A percentile compares a stretch with the other conserved stretches of the same genome.
These are phyloP conservation scores for Solanum commersonii DNA, from an alignment of 257 asterid genomes.

Conservation along the genomic window DNA sequence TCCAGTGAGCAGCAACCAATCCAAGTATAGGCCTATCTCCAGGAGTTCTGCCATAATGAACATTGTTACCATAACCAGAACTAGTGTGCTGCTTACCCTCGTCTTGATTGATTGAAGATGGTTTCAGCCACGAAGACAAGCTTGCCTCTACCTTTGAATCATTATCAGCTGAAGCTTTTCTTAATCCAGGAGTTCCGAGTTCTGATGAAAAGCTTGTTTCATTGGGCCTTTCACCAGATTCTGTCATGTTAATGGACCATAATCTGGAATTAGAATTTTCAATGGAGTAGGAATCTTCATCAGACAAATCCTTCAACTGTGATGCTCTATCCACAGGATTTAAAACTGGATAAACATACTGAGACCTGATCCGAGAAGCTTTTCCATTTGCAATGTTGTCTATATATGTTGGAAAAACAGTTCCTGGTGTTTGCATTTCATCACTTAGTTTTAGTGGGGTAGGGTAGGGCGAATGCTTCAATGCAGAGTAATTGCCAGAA, in stretches of 20 bases:
- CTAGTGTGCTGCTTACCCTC: conserved; percentile 9
- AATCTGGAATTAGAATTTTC: conserved; percentile 11
- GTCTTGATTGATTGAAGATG: conserved; percentile 24
- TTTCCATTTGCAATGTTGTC: conserved; percentile 36
- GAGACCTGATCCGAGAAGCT: conserved; percentile 49
- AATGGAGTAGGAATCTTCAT: conserved; percentile 24
- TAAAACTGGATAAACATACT: conserved; percentile 42
- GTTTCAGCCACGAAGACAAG: conserved; percentile 55
- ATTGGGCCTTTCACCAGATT: conserved; percentile 11
- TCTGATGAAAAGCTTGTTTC: conserved; percentile 16
- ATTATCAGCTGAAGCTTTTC: conserved; percentile 21
- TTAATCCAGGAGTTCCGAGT: not conserved
- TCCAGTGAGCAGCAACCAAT: conserved; percentile 93
- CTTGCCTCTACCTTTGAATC: conserved; percentile 35
- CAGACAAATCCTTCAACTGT: conserved; percentile 31
- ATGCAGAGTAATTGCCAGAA: conserved; percentile 7
- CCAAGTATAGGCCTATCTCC: conserved; percentile 90
- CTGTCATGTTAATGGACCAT: conserved; percentile 4
- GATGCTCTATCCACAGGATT: conserved; percentile 34
- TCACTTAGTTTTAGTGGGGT: conserved; percentile 70
- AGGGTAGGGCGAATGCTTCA: conserved; percentile 53
- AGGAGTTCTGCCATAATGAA: conserved; percentile 24
- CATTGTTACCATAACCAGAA: conserved; percentile 9
- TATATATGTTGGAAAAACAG: conserved; percentile 58
- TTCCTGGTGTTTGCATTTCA: conserved; percentile 93